phyloP scores from a whole-genome alignment of 1,139 yeast species.

The Saccharomyces hybrid region DNA sequence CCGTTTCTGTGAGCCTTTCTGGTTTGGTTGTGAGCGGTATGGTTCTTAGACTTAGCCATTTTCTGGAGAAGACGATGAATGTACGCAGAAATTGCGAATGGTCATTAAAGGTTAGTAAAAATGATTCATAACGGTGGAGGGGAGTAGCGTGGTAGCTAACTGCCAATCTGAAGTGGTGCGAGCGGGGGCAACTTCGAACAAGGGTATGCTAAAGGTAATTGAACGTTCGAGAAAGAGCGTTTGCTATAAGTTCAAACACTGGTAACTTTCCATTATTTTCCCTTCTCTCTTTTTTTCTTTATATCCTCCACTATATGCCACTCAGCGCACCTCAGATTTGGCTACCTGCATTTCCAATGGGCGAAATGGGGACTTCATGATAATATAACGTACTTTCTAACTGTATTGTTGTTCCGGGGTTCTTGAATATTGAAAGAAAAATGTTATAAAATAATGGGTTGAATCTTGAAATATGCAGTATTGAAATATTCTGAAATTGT shows the following conservation, averaged over 20 bases:
- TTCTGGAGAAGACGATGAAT: slow-evolving; percentile 18
- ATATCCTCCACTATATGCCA: neutral
- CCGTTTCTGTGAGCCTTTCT: slow-evolving; percentile 99
- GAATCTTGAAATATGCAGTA: neutral
- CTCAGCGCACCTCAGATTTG: neutral
- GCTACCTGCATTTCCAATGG: neutral
- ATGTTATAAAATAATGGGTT: neutral
- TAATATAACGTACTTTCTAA: slow-evolving; percentile 3
- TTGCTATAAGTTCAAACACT: neutral
- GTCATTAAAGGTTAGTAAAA: slow-evolving; percentile 15
- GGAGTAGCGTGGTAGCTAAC: neutral
- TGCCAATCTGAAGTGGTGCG: neutral
- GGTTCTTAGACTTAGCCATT: slow-evolving; percentile 99
- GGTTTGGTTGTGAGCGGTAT: slow-evolving; percentile 99
- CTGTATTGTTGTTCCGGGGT: slow-evolving; percentile 3
- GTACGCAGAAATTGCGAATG: neutral
- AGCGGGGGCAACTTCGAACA: neutral
- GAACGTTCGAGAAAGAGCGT: neutral
- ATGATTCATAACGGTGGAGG: neutral
- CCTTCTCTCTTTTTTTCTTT: neutral
- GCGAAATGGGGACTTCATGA: neutral
- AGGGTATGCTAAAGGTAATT: neutral
- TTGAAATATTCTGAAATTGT: neutral
- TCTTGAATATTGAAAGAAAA: neutral
- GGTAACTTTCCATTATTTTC: neutral